Evolutionary conservation across 345 rosid species (phyloP), one percentile per base, ranked within the genome.

Genomic region (Camelina sativa): DNA sequence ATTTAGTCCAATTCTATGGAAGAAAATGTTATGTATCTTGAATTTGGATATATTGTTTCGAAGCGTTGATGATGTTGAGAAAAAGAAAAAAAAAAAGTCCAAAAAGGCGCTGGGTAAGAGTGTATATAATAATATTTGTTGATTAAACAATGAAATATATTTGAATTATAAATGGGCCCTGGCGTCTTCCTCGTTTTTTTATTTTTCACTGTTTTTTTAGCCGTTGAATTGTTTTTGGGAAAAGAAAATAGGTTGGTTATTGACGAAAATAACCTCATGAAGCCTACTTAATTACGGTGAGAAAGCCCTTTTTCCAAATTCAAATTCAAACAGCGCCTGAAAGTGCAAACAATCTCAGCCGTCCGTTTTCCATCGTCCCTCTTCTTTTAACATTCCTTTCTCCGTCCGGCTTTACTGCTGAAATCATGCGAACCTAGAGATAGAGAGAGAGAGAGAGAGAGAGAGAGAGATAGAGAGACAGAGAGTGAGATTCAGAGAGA

Each of bases 261-360:
- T 61, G 55, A 67, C 71, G 35, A 46, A 6, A 37, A 0, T 79
- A 62, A 65, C 77, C 77, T 72, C 51, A 1, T 0, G 1, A 34
- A 41, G 34, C 41, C 64, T 13, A 11, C 9, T 15, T 15, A 65
- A 67, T 71, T 30, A 37, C 81, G 15, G 15, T 10, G 22, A 50
- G 30, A 48, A 81, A 62, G 8, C 38, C 79, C 76, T 69, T 8
- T 28, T 28, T 46, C 47, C 37, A 34, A 76, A 78, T 87, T 87
- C 86, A 85, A 87, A 87, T 79, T 79, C 61, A 70, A 64, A 79
- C 55, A 19, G 82, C 85, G 85, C 85, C 79, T 52, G 66, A 41
- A 65, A 53, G 38, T 32, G 25, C 54, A 62, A 50, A 40, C 71
- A 81, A 81, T 84, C 85, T 76, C 81, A 77, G 78, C 85, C 89